Conservation (phyloP, 2,329 filamentous ascomycete species). For the Colletotrichum siamense region DNA sequence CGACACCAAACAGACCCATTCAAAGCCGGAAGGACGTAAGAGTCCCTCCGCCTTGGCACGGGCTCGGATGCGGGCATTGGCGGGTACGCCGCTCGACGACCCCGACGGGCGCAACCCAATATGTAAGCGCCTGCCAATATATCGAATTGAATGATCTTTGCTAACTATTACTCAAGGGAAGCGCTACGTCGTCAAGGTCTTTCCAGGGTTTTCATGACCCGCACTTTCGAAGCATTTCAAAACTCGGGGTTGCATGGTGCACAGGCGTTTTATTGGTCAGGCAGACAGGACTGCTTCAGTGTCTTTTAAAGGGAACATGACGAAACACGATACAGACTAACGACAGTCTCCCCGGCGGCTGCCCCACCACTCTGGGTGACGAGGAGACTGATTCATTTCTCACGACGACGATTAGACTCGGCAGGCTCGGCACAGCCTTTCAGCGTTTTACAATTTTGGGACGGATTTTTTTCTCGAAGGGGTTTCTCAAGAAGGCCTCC, state of each 20-base stretch:
- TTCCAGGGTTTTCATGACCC: constrained; percentile 40
- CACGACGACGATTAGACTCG: background rate
- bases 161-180: constrained; percentile 37
- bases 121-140: constrained; percentile 36
- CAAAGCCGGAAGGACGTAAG: constrained; percentile 33
- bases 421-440: background rate
- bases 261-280: constrained; percentile 13
- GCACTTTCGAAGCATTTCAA: background rate
- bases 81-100: constrained; percentile 48
- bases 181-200: constrained; percentile 47
- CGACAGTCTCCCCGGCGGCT: background rate
- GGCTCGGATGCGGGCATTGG: constrained; percentile 49
- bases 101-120: constrained; percentile 42
- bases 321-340: background rate
- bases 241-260: constrained; percentile 8
- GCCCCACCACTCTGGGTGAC: background rate
- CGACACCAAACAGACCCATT: background rate
- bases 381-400: constrained; percentile 1
- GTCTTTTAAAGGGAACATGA: background rate
- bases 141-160: background rate
- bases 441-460: background rate
- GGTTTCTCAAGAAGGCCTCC: background rate
- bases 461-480: background rate
- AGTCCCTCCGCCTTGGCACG: constrained; percentile 50
- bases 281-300: constrained; percentile 3